Percentiles rank a stretch among this genome's conserved stretches.
These are phyloP conservation scores for Trifolium subterraneum DNA, from an alignment of 306 rosid genomes.

Conservation along the genomic window DNA sequence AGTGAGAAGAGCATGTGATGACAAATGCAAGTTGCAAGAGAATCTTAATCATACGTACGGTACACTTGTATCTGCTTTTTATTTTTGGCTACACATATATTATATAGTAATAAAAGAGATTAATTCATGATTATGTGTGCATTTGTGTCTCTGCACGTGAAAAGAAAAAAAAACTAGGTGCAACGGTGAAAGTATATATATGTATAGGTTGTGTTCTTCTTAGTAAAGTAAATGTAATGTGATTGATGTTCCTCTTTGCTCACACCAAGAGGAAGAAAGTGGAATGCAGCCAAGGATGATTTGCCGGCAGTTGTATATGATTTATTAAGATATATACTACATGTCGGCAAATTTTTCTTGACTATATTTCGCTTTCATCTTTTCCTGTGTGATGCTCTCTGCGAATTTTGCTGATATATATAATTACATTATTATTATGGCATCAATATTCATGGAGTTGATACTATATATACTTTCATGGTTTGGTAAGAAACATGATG, in stretches of 20 bases:
- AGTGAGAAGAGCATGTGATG: neutral
- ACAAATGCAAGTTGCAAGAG: slow-evolving; percentile 34
- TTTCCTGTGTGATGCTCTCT: slow-evolving; percentile 36
- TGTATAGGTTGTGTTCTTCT: neutral
- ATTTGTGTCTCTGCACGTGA: slow-evolving; percentile 13
- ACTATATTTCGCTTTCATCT: slow-evolving; percentile 38
- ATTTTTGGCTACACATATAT: neutral
- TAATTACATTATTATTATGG: neutral
- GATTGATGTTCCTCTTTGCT: slow-evolving; percentile 24
- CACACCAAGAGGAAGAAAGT: slow-evolving; percentile 43
- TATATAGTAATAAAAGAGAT: no score
- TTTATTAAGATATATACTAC: neutral
- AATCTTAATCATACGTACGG: neutral
- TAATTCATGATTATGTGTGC: slow-evolving; percentile 6
- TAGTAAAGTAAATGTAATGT: neutral
- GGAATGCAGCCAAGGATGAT: slow-evolving; percentile 52
- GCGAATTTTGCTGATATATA: neutral
- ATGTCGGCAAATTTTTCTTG: slow-evolving; percentile 45
- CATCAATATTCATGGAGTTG: neutral
- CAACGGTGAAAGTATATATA: neutral
- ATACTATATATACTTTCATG: no score
- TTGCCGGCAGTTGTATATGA: slow-evolving; percentile 28
- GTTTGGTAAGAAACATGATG: no score
- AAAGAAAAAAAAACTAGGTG: neutral
- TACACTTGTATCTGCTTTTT: neutral